These are phyloP conservation scores for Claviceps monticola DNA, from an alignment of 2,329 filamentous ascomycete genomes.

Conservation along the genomic window DNA sequence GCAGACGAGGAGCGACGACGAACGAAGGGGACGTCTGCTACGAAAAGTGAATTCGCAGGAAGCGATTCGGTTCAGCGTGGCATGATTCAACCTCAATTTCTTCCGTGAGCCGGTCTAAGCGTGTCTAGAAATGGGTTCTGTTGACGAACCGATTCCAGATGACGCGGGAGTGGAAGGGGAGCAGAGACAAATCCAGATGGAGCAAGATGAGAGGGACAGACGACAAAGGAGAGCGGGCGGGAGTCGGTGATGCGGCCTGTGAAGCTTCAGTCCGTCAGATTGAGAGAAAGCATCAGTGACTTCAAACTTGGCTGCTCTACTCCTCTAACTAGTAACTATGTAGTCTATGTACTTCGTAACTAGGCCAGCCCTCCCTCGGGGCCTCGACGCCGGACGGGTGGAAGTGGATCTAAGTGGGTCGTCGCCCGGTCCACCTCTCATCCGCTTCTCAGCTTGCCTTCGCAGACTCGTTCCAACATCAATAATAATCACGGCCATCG, in stretches of 20 bases:
- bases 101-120: background rate
- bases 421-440: background rate
- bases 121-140: background rate
- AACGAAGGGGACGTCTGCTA: background rate
- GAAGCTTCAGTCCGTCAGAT: background rate
- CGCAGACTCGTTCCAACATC: slow-evolving; percentile 12
- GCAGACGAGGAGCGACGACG: background rate
- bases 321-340: too few relatives aligned
- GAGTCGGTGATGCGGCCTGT: background rate
- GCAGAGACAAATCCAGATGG: background rate
- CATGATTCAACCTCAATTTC: slow-evolving; percentile 5
- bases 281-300: too few relatives aligned
- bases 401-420: too few relatives aligned
- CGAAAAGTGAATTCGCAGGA: background rate
- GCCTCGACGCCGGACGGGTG: too few relatives aligned
- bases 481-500: slow-evolving; percentile 13
- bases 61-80: slow-evolving; percentile 8
- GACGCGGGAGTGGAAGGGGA: background rate
- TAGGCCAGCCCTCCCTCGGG: too few relatives aligned
- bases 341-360: too few relatives aligned
- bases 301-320: too few relatives aligned
- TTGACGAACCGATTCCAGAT: background rate
- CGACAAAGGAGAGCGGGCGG: background rate
- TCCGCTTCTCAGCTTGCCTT: background rate
- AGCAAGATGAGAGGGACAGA: too few relatives aligned